These are phyloP conservation scores for Mycena epipterygia DNA, from an alignment of 768 basidiomycete species.

Conservation along the genomic window DNA sequence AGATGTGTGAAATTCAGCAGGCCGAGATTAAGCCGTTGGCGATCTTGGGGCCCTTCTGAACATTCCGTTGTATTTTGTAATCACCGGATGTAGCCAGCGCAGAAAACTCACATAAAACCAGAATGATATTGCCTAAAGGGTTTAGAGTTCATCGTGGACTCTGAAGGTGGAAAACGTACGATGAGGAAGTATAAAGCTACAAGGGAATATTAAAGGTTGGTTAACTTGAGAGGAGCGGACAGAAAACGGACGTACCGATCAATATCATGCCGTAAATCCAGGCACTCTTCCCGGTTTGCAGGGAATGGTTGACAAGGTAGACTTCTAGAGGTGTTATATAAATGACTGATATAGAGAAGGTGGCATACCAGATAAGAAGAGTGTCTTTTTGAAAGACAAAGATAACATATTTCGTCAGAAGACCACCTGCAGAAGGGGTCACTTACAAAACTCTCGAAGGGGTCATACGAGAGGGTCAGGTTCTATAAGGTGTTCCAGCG, in stretches of 20 bases:
- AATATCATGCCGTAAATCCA: background rate
- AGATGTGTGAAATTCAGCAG: too few species aligned
- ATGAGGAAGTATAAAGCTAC: background rate
- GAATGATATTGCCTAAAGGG: background rate
- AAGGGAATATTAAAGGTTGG: background rate
- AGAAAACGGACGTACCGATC: background rate
- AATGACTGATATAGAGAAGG: background rate
- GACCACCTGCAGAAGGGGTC: too few species aligned
- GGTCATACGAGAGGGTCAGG: background rate
- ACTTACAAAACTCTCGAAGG: background rate
- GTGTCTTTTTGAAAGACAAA: background rate
- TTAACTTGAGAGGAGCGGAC: background rate
- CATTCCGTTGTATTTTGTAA: too few species aligned
- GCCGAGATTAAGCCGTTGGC: too few species aligned
- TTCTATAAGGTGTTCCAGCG: too few species aligned
- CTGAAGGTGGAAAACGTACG: background rate
- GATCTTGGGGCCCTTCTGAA: too few species aligned
- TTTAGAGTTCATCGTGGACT: too few species aligned
- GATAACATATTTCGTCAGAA: background rate
- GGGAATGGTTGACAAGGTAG: background rate
- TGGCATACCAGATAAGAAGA: background rate
- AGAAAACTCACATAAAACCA: constrained; percentile 12
- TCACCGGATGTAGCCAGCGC: too few species aligned
- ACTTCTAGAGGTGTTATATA: background rate
- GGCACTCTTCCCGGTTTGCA: background rate